phyloP scores from a whole-genome alignment of 768 basidiomycete species.

The Lyophyllum semitale region DNA sequence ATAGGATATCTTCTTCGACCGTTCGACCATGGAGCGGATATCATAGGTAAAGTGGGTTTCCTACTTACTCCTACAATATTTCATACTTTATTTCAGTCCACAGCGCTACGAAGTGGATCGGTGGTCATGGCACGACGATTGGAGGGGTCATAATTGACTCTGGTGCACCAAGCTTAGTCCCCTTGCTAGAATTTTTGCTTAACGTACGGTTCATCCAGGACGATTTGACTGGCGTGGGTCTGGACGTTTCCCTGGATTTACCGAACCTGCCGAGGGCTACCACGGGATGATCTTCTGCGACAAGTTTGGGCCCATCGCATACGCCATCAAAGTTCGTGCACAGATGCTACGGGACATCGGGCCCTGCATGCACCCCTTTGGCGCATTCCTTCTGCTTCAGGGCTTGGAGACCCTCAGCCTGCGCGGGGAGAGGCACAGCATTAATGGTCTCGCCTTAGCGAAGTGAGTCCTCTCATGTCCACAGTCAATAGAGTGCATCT shows the following conservation, averaged over 20 bases:
- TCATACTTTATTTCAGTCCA: constrained; percentile 44
- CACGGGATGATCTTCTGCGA: constrained; percentile 71
- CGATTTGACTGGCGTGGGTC: constrained; percentile 75
- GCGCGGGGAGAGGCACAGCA: constrained; percentile 68
- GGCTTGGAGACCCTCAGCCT: constrained; percentile 79
- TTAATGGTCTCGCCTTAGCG: constrained; percentile 73
- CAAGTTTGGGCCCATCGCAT: constrained; percentile 65
- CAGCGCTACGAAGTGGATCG: constrained; percentile 86
- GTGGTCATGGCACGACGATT: constrained; percentile 79
- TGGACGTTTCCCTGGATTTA: constrained; percentile 75
- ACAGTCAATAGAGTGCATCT: not conserved
- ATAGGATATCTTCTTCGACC: constrained; percentile 66
- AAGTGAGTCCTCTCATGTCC: constrained; percentile 30
- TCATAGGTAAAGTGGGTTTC: constrained; percentile 45
- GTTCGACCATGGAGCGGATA: constrained; percentile 76
- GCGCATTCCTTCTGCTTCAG: constrained; percentile 73
- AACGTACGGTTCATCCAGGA: constrained; percentile 27
- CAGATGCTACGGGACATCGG: constrained; percentile 70
- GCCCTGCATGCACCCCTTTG: constrained; percentile 67
- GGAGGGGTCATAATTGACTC: constrained; percentile 75
- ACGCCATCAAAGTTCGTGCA: constrained; percentile 64
- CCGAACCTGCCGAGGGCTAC: constrained; percentile 73
- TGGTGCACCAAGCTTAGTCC: constrained; percentile 36
- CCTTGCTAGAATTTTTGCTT: not conserved
- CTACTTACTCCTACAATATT: not conserved